phyloP scores from a whole-genome alignment of 2,329 filamentous ascomycete species.

The Hirsutella rhossiliensis region DNA sequence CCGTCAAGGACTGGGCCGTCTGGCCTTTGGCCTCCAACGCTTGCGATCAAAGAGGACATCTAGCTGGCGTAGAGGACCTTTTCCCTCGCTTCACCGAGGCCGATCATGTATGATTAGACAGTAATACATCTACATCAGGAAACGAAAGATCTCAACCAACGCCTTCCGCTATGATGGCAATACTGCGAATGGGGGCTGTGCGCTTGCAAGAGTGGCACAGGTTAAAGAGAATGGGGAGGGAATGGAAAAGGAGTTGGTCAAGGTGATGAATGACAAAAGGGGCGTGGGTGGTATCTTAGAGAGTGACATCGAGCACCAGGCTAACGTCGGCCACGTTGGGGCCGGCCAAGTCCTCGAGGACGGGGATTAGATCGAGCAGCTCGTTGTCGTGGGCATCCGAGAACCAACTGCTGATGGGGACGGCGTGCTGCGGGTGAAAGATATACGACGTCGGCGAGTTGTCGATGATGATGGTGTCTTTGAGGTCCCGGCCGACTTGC shows the following conservation, averaged over 20 bases:
- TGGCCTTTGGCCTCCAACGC: constrained; percentile 4
- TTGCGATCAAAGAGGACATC: constrained; percentile 3
- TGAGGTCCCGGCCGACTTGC: constrained; percentile 87
- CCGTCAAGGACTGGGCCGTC: constrained; percentile 3
- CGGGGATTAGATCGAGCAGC: constrained; percentile 90
- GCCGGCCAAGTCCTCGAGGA: constrained; percentile 91
- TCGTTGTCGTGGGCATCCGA: constrained; percentile 99
- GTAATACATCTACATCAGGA: constrained; percentile 38
- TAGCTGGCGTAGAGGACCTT: constrained; percentile 1
- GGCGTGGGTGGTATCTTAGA: constrained; percentile 33
- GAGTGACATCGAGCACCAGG: constrained; percentile 86
- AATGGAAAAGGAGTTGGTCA: constrained; percentile 13
- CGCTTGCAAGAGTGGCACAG: constrained; percentile 16
- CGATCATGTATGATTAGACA: constrained; percentile 39
- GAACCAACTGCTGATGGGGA: constrained; percentile 99
- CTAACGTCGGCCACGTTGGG: constrained; percentile 89
- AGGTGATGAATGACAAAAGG: constrained; percentile 12
- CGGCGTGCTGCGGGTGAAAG: constrained; percentile 97
- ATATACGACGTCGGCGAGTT: constrained; percentile 99
- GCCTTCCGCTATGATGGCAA: constrained; percentile 41
- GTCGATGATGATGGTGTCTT: constrained; percentile 98
- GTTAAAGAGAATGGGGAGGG: constrained; percentile 13
- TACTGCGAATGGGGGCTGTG: constrained; percentile 21
- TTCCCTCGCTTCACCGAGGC: constrained; percentile 1
- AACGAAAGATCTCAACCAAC: constrained; percentile 36